Percentiles rank a stretch among this genome's conserved stretches.
Evolutionary conservation across 371 early-diverging fungal genomes (phyloP).

Genomic region (Dinochytrium kinnereticum): DNA sequence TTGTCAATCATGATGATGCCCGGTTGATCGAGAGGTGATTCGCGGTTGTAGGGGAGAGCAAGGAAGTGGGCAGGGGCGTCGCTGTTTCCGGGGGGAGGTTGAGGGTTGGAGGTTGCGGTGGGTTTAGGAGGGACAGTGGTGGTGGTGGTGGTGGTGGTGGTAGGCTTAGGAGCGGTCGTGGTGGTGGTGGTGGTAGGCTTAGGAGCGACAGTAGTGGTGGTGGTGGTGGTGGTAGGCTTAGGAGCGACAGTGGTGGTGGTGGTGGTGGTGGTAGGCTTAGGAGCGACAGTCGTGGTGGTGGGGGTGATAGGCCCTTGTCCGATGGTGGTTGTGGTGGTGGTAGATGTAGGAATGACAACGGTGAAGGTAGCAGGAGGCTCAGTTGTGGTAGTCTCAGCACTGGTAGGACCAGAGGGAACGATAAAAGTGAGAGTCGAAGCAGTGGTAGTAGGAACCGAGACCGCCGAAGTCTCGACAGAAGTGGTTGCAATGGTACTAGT

Average conservation of each 20-base stretch:
- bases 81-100: background rate
- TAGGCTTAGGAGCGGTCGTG: background rate
- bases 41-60: constrained; percentile 3
- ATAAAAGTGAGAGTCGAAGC: background rate
- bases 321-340: constrained; percentile 1
- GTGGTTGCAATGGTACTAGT: background rate
- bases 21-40: background rate
- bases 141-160: background rate
- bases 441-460: background rate
- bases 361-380: background rate
- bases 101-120: background rate
- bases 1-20: background rate
- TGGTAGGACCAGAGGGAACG: background rate
- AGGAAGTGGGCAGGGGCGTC: background rate
- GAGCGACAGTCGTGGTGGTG: background rate
- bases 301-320: background rate
- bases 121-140: background rate
- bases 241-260: background rate
- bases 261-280: background rate
- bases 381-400: background rate
- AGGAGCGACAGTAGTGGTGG: background rate
- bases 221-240: background rate
- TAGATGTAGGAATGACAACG: background rate
- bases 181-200: background rate
- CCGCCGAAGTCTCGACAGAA: background rate